These are phyloP conservation scores for Letharia lupina DNA, from an alignment of 495 filamentous ascomycete genomes.

Conservation along the genomic window DNA sequence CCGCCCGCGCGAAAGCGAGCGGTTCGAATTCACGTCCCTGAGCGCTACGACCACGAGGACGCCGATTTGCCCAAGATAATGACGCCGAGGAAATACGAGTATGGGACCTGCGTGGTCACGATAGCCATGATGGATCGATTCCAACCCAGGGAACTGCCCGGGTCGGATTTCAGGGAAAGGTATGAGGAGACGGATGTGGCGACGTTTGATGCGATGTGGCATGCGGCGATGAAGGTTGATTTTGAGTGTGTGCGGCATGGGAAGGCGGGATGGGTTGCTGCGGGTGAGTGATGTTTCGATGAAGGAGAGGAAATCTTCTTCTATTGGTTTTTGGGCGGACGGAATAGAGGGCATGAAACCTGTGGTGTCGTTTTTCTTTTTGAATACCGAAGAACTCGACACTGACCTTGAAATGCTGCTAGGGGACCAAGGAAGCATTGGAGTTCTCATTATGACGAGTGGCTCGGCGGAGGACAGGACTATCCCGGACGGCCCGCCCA, in stretches of 20 bases:
- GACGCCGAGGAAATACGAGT: background rate
- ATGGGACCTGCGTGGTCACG: background rate
- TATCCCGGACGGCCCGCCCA: background rate
- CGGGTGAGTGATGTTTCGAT: background rate
- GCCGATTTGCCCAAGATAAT: background rate
- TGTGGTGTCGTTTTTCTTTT: too few species aligned
- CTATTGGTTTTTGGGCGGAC: too few species aligned
- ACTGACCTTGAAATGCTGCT: background rate
- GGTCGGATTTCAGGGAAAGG: background rate
- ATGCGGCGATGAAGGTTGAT: background rate
- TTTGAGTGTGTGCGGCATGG: background rate
- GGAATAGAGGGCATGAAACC: too few species aligned
- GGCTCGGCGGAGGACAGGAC: background rate
- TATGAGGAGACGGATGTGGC: slow-evolving; percentile 2
- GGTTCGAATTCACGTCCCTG: background rate
- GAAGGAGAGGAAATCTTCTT: too few species aligned
- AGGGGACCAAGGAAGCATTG: background rate
- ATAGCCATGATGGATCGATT: background rate
- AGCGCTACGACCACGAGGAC: background rate
- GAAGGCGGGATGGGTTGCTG: background rate
- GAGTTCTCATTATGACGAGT: background rate
- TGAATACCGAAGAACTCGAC: background rate
- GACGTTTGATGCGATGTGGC: background rate
- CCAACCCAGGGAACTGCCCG: background rate
- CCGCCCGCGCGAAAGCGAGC: background rate